Evolutionary conservation across 1,284 basidiomycete species (phyloP), one percentile per base, ranked within the genome.

Genomic region (Mrakiaceae sp.): DNA sequence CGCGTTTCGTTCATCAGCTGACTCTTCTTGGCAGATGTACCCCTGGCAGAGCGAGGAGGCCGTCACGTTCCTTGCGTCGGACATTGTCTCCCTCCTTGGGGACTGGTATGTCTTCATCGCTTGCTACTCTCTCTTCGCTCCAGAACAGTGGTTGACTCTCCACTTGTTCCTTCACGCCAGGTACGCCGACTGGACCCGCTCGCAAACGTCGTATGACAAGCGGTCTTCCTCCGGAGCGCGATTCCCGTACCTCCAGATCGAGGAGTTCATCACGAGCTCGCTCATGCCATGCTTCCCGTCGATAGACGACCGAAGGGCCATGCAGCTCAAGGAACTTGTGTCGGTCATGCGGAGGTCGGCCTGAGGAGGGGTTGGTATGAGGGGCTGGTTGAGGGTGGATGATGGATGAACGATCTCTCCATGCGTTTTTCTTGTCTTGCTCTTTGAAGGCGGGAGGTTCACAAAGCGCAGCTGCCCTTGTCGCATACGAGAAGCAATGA

Each of bases 221-320:
- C 55, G 64, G 3, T 39, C 64, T 4, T 47, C 58, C 3, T 58
- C 64, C 11, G 27, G 27, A 27, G 27, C 27, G 27, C 60, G 64
- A n/a, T 66, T 66, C 54, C 64, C 64, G 4, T 60, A 56, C 5
- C 64, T 66, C 8, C 55, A 62, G 16, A 55, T 66, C 11, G 64
- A 66, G 27, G 64, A 66, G 60, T 66, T 66, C 46, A 51, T 66
- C 42, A 66, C 60, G 8, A 66, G 62, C 60, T 49, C 60, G 40
- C 60, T 66, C 49, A 50, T 66, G n/a, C 64, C 64, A 40, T 49
- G 43, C 55, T 66, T 66, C 40, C 44, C 52, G 14, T 53, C 64
- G 4, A 49, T 57, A 7, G 54, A 62, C 56, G 64, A 66, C 42
- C 27, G 27, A 27, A 27, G 27, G 27, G 27, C 27, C 27, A 27